Conservation (phyloP, 2,329 filamentous ascomycete species). For the Ophiostoma montium region DNA sequence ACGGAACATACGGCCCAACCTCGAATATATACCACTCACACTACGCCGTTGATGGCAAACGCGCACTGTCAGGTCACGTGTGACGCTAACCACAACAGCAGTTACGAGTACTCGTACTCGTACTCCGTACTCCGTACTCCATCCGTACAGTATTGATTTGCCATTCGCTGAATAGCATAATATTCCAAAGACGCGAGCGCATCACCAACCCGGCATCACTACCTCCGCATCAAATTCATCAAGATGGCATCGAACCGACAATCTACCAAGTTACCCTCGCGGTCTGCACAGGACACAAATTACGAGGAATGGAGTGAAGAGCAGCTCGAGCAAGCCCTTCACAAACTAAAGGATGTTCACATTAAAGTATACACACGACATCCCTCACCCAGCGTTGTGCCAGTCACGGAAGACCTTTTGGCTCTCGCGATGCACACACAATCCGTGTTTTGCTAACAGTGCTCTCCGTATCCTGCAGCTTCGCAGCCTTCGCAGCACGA, state of each 20-base stretch:
- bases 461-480: conserved; percentile 21
- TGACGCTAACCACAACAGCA: neutral
- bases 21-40: neutral
- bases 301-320: conserved; percentile 32
- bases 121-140: too few species aligned
- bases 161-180: neutral
- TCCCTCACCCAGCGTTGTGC: conserved; percentile 1
- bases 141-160: too few species aligned
- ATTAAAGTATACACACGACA: conserved; percentile 28
- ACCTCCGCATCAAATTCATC: too few species aligned
- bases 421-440: neutral
- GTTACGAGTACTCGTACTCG: too few species aligned
- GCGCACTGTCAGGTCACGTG: conserved; percentile 7
- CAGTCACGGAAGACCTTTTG: neutral
- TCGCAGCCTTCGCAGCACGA: conserved; percentile 31
- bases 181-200: neutral
- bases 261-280: neutral
- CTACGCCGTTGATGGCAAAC: neutral
- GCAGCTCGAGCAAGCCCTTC: conserved; percentile 33
- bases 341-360: conserved; percentile 39
- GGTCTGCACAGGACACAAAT: neutral
- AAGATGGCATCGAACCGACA: conserved; percentile 10
- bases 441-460: neutral
- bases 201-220: neutral
- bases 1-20: conserved; percentile 13